phyloP scores from a whole-genome alignment of 2,329 filamentous ascomycete genomes.

The Alternaria dauci region DNA sequence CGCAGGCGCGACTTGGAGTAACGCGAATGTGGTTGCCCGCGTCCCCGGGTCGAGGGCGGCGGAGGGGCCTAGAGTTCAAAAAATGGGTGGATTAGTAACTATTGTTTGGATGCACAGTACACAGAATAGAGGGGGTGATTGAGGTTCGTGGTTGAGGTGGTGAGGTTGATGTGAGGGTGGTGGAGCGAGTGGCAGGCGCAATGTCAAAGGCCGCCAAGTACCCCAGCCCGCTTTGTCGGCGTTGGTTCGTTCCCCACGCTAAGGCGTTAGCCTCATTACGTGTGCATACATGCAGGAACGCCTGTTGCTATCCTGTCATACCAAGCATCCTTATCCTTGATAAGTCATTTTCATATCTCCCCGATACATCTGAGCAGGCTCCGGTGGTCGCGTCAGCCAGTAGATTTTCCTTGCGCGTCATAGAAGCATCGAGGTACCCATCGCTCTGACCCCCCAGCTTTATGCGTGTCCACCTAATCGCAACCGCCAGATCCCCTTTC shows the following conservation, averaged over 20 bases:
- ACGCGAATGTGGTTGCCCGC: slow-evolving; percentile 11
- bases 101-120: background rate
- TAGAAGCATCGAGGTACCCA: slow-evolving; percentile 14
- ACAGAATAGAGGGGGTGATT: background rate
- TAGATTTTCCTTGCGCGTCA: slow-evolving; percentile 19
- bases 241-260: slow-evolving; percentile 18
- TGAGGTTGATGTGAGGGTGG: background rate
- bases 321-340: slow-evolving; percentile 9
- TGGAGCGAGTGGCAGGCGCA: slow-evolving; percentile 12
- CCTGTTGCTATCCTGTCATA: slow-evolving; percentile 20
- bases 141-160: background rate
- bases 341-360: slow-evolving; percentile 13
- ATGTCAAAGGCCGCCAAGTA: slow-evolving; percentile 1
- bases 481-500: slow-evolving; percentile 19
- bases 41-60: background rate
- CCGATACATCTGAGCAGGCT: slow-evolving; percentile 31
- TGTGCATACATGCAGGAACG: slow-evolving; percentile 22
- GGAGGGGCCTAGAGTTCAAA: background rate
- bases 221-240: slow-evolving; percentile 7
- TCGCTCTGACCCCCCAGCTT: background rate
- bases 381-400: slow-evolving; percentile 18
- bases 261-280: slow-evolving; percentile 17
- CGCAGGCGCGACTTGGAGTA: slow-evolving; percentile 11
- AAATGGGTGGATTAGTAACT: background rate
- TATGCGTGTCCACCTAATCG: slow-evolving; percentile 13